Evolutionary conservation across 805 yeast species (phyloP), one percentile per base, ranked within the genome.

Genomic region (Barnettozyma siamensis): DNA sequence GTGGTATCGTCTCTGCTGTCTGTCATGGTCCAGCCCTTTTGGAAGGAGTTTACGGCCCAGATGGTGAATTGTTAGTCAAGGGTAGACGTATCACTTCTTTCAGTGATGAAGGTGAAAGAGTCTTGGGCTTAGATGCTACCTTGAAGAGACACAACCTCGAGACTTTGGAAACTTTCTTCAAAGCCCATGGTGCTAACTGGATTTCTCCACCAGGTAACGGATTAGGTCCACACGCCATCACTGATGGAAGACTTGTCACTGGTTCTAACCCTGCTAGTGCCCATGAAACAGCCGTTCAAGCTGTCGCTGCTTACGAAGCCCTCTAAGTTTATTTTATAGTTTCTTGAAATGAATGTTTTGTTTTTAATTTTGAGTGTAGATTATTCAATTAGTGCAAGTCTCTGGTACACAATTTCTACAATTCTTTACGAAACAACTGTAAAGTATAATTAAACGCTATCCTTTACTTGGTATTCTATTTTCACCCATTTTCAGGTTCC

Each of bases 1-100:
- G 73, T 31, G 84, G 83, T 37, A 70, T 77, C 31, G 70, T 80
- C 19, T 59, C 78, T 33, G 83, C 85, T 13, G 85, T 80, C 8
- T 80, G 87, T 59, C 85, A 80, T 49, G 87, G 83, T 7, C 82
- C 83, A n/a, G 68, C 70, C 18, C 67, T 79, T 46, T 73, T 80
- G 45, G 73, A 67, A n/a, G 65, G 66, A 33, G 55, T 79, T 47
- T 62, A 54, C 31, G 75, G 74, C 48, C 46, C 51, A 7, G 63
- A 71, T 15, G 76, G 76, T 33, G 62, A 66, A 36, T 59, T 63
- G 15, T 49, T 81, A 38, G 64, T 72, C 41, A 57, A 72, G 46
- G 84, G 80, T 41, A 75, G 70, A 57, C 66, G 65, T 23, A 65
- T 75, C 38, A 79, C 87, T 19, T 85, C 84, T 7, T 81, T 51